Conservation (phyloP, 495 filamentous ascomycete species). For the Pseudevernia furfuracea region DNA sequence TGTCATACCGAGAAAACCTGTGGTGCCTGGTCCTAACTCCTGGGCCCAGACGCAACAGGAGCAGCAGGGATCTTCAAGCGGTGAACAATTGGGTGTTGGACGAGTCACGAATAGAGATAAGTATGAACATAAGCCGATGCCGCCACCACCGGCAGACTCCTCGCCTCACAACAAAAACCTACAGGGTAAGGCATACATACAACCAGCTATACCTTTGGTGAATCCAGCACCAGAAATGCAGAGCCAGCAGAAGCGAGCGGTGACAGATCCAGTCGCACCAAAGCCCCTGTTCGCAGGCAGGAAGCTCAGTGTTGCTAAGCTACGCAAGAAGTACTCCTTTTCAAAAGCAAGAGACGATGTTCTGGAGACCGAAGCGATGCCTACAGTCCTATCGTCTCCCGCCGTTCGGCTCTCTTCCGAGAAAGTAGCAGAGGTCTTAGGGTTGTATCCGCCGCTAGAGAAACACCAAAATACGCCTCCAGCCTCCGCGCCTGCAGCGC, state of each 20-base stretch:
- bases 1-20: constrained; percentile 13
- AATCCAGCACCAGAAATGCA: not conserved
- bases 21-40: constrained; percentile 20
- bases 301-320: constrained; percentile 21
- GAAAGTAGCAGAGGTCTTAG: constrained; percentile 21
- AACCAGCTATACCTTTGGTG: constrained; percentile 23
- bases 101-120: constrained; percentile 21
- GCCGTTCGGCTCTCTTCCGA: constrained; percentile 3
- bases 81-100: not conserved
- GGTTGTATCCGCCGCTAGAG: constrained; percentile 9
- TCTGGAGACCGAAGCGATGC: not conserved
- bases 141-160: constrained; percentile 18
- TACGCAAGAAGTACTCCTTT: constrained; percentile 27
- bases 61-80: constrained; percentile 1
- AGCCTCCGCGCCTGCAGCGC: constrained; percentile 14
- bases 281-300: constrained; percentile 19
- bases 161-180: constrained; percentile 5
- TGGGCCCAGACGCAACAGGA: constrained; percentile 22
- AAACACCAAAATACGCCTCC: constrained; percentile 13
- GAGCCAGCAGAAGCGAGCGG: constrained; percentile 21
- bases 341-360: constrained; percentile 16
- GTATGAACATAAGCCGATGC: constrained; percentile 30
- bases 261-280: constrained; percentile 23
- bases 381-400: constrained; percentile 4
- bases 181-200: constrained; percentile 20